Conservation (phyloP, 257 asterid species). For the Solanum chmielewskii region DNA sequence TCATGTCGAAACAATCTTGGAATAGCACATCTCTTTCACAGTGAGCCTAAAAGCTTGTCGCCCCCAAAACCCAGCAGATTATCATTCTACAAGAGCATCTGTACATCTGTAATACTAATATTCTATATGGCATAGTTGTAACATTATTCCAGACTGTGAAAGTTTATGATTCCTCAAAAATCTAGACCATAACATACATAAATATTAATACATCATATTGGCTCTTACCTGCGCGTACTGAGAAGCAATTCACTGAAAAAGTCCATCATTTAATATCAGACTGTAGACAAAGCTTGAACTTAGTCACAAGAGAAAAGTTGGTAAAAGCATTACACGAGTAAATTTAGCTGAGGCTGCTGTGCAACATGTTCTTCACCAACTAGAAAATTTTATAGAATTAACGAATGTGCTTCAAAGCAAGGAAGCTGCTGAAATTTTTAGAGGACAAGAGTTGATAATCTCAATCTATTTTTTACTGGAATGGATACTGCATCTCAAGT, state of each 20-base stretch:
- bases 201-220: neutral
- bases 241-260: neutral
- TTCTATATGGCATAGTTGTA: neutral
- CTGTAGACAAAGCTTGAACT: neutral
- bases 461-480: neutral
- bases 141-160: neutral
- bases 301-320: neutral
- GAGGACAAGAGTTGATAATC: neutral
- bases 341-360: neutral
- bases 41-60: neutral
- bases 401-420: too few relatives aligned
- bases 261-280: neutral
- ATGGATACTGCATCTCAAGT: neutral
- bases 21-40: neutral
- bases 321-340: neutral
- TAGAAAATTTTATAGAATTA: too few relatives aligned
- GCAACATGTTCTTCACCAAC: neutral
- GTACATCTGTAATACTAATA: neutral
- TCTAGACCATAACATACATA: neutral
- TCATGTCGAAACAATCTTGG: neutral
- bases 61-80: neutral
- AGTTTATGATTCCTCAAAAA: neutral
- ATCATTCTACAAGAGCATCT: neutral
- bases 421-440: too few relatives aligned
- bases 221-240: neutral